Evolutionary conservation across 768 basidiomycete species (phyloP), one percentile per base, ranked within the genome.

Genomic region (Suillus subalutaceus): DNA sequence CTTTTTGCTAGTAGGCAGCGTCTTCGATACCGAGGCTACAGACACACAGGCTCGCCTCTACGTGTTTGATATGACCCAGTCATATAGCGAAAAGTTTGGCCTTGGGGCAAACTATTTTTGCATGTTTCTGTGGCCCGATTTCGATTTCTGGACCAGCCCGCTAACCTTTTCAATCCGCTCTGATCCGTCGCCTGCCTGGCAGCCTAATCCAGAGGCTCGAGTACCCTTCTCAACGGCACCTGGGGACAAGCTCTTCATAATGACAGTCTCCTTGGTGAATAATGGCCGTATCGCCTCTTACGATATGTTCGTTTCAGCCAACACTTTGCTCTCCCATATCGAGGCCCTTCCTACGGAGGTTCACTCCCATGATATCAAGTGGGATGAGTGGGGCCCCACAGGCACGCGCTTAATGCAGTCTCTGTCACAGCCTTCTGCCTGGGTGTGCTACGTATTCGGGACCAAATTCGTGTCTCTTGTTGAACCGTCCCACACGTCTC

Each of bases 391-490:
- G 88, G 88, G 86, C 16, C 82, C 83, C 8, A 61, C 46, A 12
- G 81, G 79, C 4, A 83, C 84, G 10, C 83, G 86, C 35, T 72
- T 88, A 69, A 69, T 84, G 43, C 65, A 65, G 38, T 74, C 75
- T 8, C 73, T 74, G 44, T 80, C 75, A 26, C 78, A 75, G 43
- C 82, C 83, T 15, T 68, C 72, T 32, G 72, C 79, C n/a, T 89
- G 87, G 87, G 85, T 86, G 9, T 89, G 87, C 75, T 86, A 86
- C 68, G 82, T 87, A 23, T 81, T 80, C 69, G 87, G 86, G 26
- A 79, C 79, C 35, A 81, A 79, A 66, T 86, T 80, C 62, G 81
- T 79, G 67, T 79, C 67, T 56, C 77, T 69, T 46, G 65, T 41
- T 40, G 43, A 35, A 52, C 71, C 30, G 53, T 63, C 35, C 2